Percentiles rank a stretch among this genome's conserved stretches.
Conservation (phyloP, 805 yeast species). For the Cyberlindnera meyerae region DNA sequence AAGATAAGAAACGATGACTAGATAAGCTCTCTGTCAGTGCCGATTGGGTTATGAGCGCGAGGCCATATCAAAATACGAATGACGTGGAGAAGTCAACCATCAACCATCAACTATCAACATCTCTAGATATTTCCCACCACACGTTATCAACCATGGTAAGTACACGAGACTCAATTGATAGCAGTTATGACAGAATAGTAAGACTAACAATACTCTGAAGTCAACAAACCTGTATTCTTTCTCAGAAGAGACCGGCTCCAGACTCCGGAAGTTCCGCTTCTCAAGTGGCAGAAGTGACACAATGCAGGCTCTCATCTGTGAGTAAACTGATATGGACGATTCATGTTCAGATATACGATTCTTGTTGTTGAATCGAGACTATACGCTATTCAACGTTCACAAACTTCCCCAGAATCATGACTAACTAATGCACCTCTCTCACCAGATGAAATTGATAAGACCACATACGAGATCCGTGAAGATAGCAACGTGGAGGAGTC, state of each 20-base stretch:
- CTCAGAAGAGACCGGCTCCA: slow-evolving; percentile 53
- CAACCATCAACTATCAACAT: no score
- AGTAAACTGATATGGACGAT: slow-evolving; percentile 27
- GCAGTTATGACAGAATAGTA: not conserved
- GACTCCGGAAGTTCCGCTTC: slow-evolving; percentile 67
- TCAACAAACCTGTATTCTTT: slow-evolving; percentile 57
- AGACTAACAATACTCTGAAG: slow-evolving; percentile 15
- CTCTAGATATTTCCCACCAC: no score
- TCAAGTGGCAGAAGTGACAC: slow-evolving; percentile 58
- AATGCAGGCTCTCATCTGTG: slow-evolving; percentile 60
- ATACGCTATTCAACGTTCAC: not conserved
- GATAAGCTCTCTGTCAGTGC: no score
- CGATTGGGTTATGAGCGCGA: no score
- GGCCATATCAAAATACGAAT: no score
- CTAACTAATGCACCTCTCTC: slow-evolving; percentile 3
- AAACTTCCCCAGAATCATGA: not conserved
- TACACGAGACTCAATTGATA: no score
- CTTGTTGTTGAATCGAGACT: no score
- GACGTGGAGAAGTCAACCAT: no score
- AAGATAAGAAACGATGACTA: no score
- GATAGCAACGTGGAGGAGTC: slow-evolving; percentile 39
- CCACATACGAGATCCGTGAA: slow-evolving; percentile 44
- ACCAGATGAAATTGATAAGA: slow-evolving; percentile 51
- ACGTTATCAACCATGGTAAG: no score
- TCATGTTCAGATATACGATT: no score